Evolutionary conservation across 805 yeast genomes (phyloP).

Genomic region (Cyberlindnera veronae): DNA sequence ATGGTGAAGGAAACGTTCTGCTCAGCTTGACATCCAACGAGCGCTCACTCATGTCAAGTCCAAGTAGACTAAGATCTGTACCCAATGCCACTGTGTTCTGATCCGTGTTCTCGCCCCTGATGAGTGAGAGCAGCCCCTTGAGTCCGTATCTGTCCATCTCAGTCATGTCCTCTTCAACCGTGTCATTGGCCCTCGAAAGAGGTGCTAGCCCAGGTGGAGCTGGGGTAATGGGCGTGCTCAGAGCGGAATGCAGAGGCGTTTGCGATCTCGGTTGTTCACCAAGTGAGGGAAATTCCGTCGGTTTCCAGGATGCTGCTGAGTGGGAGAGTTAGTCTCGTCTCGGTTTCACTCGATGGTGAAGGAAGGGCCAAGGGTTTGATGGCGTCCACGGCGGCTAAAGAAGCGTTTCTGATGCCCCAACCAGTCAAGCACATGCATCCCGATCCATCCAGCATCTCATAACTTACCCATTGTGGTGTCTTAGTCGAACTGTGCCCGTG

Average conservation of each 20-base stretch:
- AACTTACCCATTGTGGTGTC: no score
- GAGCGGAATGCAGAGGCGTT: slow-evolving; percentile 6
- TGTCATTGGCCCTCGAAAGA: slow-evolving; percentile 1
- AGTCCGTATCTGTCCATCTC: slow-evolving; percentile 67
- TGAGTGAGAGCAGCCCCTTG: slow-evolving; percentile 55
- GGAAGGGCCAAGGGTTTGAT: no score
- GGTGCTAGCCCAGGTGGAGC: slow-evolving; percentile 5
- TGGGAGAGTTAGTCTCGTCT: no score
- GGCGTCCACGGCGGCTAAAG: not conserved
- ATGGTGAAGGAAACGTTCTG: slow-evolving; percentile 80
- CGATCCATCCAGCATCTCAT: no score
- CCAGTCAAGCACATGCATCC: not conserved
- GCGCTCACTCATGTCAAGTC: slow-evolving; percentile 50
- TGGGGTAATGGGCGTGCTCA: not conserved
- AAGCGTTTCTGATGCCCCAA: not conserved
- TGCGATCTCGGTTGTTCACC: slow-evolving; percentile 8
- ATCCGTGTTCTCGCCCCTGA: slow-evolving; percentile 61
- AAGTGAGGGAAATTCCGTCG: no score
- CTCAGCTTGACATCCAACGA: slow-evolving; percentile 42
- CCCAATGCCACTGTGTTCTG: slow-evolving; percentile 69
- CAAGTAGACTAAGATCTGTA: slow-evolving; percentile 64
- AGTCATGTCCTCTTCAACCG: slow-evolving; percentile 17
- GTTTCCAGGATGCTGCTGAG: no score
- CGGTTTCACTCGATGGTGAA: no score
- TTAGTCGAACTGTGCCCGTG: no score